Conservation (phyloP, 1,284 basidiomycete genomes). For the Ustilago cynodontis region DNA sequence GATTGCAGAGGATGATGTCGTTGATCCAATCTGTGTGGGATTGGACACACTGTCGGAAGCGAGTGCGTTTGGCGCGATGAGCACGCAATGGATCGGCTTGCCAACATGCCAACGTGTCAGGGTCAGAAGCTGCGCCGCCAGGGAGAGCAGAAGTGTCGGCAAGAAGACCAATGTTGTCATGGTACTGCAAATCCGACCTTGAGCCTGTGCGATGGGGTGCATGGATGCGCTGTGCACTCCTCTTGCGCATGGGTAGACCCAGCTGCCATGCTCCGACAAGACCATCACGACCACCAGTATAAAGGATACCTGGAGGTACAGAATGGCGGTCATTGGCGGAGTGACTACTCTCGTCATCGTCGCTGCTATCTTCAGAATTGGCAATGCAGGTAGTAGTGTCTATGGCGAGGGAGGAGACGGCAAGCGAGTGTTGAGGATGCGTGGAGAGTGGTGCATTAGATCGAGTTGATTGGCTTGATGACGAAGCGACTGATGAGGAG, state of each 20-base stretch:
- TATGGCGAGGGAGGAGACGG: constrained; percentile 64
- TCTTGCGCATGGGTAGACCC: constrained; percentile 76
- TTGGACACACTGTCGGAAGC: constrained; percentile 62
- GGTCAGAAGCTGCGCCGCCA: constrained; percentile 5
- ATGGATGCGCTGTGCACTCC: constrained; percentile 17
- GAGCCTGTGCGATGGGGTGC: constrained; percentile 14
- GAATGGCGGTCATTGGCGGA: neutral
- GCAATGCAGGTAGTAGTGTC: constrained; percentile 57
- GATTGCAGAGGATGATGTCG: constrained; percentile 90
- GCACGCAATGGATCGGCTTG: constrained; percentile 49
- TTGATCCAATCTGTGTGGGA: constrained; percentile 89
- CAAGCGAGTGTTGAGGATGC: constrained; percentile 62
- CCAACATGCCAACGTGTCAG: constrained; percentile 36
- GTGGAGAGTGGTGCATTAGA: constrained; percentile 23
- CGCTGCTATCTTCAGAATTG: constrained; percentile 8
- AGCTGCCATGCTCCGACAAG: constrained; percentile 92
- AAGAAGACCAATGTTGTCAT: constrained; percentile 29
- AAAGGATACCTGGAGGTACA: constrained; percentile 87
- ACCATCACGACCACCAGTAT: constrained; percentile 92
- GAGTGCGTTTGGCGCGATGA: constrained; percentile 26
- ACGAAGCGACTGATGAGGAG: constrained; percentile 12
- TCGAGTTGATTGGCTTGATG: constrained; percentile 17
- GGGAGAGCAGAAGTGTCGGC: constrained; percentile 31
- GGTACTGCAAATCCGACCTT: constrained; percentile 15
- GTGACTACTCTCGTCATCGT: neutral